A percentile compares a stretch with the other conserved stretches of the same genome.
These are phyloP conservation scores for Besnoitia besnoiti DNA, from an alignment of 169 alveolate species.

Conservation along the genomic window DNA sequence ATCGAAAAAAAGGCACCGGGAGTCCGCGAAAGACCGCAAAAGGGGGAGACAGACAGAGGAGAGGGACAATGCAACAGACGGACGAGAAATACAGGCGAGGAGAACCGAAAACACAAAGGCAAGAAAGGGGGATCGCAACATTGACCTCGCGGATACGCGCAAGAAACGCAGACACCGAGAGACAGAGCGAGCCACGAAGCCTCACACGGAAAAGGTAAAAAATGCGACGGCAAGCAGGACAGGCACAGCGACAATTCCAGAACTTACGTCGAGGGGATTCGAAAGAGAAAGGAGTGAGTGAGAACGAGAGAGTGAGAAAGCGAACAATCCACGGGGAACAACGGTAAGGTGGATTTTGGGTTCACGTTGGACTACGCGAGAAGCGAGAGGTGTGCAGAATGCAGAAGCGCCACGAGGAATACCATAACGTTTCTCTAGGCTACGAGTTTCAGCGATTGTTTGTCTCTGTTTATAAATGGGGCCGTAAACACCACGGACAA, in stretches of 20 bases:
- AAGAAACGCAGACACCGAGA: background rate
- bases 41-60: background rate
- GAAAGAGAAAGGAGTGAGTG: background rate
- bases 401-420: too few relatives aligned
- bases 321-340: background rate
- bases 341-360: too few relatives aligned
- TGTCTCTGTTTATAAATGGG: too few relatives aligned
- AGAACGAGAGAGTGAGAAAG: background rate
- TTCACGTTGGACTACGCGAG: too few relatives aligned
- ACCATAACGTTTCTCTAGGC: too few relatives aligned
- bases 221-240: background rate
- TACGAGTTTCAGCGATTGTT: too few relatives aligned
- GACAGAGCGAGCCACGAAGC: too few relatives aligned
- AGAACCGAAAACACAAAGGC: background rate
- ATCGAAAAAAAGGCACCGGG: too few relatives aligned
- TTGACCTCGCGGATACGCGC: background rate
- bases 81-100: background rate
- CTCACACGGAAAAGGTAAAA: background rate
- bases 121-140: background rate
- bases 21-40: too few relatives aligned
- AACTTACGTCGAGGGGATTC: background rate
- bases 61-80: background rate
- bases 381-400: too few relatives aligned
- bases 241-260: background rate
- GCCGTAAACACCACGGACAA: too few relatives aligned